Conservation (phyloP, 805 yeast genomes). For the Teunomyces stri region DNA sequence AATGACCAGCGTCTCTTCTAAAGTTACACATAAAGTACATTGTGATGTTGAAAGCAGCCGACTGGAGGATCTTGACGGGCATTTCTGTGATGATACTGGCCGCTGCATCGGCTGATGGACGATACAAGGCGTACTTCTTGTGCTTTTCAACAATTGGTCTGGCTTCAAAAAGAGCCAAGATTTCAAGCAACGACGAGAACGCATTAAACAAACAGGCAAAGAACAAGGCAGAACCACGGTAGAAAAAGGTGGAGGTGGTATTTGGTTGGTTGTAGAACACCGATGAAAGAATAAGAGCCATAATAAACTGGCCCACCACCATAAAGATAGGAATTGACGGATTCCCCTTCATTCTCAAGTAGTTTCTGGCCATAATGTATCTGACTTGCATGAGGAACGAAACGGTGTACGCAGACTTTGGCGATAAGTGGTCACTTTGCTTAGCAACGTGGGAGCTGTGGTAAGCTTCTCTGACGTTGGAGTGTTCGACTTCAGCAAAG, state of each 20-base stretch:
- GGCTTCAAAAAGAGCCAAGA: constrained; percentile 53
- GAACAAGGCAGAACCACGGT: constrained; percentile 48
- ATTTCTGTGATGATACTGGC: constrained; percentile 58
- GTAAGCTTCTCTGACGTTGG: constrained; percentile 13
- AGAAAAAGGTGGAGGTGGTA: constrained; percentile 48
- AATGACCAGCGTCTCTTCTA: constrained; percentile 35
- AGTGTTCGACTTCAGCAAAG: constrained; percentile 11
- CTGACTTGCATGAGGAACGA: constrained; percentile 50
- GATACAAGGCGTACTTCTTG: constrained; percentile 65
- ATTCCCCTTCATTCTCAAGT: constrained; percentile 54
- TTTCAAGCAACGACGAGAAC: constrained; percentile 57
- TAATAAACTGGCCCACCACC: constrained; percentile 50
- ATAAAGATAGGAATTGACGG: constrained; percentile 52
- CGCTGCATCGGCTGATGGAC: constrained; percentile 70
- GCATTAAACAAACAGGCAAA: constrained; percentile 50
- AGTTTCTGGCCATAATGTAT: constrained; percentile 52
- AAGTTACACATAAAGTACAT: constrained; percentile 51
- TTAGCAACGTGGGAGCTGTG: constrained; percentile 30
- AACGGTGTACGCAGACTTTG: constrained; percentile 35
- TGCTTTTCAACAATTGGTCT: constrained; percentile 70
- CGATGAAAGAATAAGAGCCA: constrained; percentile 60
- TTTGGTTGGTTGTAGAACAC: constrained; percentile 51
- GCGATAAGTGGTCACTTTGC: constrained; percentile 40
- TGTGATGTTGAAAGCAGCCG: constrained; percentile 27
- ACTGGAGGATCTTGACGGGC: constrained; percentile 51